Conservation (phyloP, 2,329 filamentous ascomycete species). For the Nothomitra cinnamomea region DNA sequence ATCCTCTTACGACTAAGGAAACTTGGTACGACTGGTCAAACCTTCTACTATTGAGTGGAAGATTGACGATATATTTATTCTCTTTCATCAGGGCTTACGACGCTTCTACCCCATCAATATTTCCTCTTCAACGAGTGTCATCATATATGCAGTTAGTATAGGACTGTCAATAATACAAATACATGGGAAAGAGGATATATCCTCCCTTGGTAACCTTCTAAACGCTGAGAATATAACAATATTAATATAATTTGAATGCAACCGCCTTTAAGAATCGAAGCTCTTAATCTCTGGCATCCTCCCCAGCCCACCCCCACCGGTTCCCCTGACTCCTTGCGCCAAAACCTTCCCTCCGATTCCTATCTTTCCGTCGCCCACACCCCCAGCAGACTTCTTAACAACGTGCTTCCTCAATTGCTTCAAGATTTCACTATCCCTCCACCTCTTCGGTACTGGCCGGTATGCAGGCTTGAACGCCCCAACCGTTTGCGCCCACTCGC, state of each 20-base stretch:
- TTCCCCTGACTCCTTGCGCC: constrained; percentile 17
- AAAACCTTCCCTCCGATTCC: constrained; percentile 20
- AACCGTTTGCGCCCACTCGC: constrained; percentile 94
- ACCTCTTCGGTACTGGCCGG: constrained; percentile 70
- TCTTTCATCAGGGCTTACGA: too few species aligned
- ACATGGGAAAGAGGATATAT: too few species aligned
- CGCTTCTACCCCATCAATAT: too few species aligned
- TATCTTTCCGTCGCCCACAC: constrained; percentile 24
- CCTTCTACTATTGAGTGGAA: too few species aligned
- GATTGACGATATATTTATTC: too few species aligned
- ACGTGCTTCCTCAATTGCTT: constrained; percentile 66
- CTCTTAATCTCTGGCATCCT: constrained; percentile 34
- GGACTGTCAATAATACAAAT: too few species aligned
- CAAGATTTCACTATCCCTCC: constrained; percentile 71
- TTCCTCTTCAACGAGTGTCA: too few species aligned
- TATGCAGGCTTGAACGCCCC: constrained; percentile 91
- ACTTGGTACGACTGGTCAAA: too few species aligned
- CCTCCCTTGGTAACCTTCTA: too few species aligned
- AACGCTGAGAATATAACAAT: too few species aligned
- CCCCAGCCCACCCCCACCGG: constrained; percentile 25
- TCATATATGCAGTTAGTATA: too few species aligned
- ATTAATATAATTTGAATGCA: not conserved
- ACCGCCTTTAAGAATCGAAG: constrained; percentile 21
- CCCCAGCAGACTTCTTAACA: constrained; percentile 46
- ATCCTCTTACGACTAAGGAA: too few species aligned